Evolutionary conservation across 179 eudicot species (phyloP), one percentile per base, ranked within the genome.

Genomic region (Nepenthes alata): DNA sequence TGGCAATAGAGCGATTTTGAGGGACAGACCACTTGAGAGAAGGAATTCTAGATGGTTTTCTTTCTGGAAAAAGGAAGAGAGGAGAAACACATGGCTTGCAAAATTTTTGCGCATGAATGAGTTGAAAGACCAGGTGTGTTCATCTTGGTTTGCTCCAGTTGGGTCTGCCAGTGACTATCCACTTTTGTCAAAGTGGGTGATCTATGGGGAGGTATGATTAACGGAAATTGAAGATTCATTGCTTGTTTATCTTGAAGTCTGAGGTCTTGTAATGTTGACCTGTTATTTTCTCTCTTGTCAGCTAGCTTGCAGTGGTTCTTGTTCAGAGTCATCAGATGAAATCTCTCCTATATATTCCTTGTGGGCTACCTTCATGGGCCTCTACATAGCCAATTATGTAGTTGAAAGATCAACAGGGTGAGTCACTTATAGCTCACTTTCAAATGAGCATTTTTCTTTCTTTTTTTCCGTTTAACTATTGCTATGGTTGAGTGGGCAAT

Each of bases 61-160:
- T 6, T 78, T 93, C 65, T 85, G 83, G 93, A 86, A 80, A 61
- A 89, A 78, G 73, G 25, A 25, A 25, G 87, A 79, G 60, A 93
- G 83, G 67, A 78, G 86, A 35, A 86, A 79, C 69, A 75, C 85
- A 64, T 90, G 94, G 91, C 80, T 91, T 55, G 80, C 87, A 53
- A 85, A 86, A 65, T 73, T 94, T 70, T 70, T 94, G 62, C 87
- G 83, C 39, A 78, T 94, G 86, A 79, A 84, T 67, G 85, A 94
- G 68, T 80, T 90, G 35, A 94, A 94, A 74, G 88, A 90, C 64
- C 89, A 87, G 71, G 83, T 94, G 36, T 94, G 99, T 75, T 81
- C 83, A 59, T 94, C 97, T 58, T 94, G 99, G 99, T 94, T 94
- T 80, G 99, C 97, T 67, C 99, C 99, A 39, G 99, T 94, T 70